These are phyloP conservation scores for Pythium brassicae DNA, from an alignment of 352 stramenopile genomes.

Conservation along the genomic window DNA sequence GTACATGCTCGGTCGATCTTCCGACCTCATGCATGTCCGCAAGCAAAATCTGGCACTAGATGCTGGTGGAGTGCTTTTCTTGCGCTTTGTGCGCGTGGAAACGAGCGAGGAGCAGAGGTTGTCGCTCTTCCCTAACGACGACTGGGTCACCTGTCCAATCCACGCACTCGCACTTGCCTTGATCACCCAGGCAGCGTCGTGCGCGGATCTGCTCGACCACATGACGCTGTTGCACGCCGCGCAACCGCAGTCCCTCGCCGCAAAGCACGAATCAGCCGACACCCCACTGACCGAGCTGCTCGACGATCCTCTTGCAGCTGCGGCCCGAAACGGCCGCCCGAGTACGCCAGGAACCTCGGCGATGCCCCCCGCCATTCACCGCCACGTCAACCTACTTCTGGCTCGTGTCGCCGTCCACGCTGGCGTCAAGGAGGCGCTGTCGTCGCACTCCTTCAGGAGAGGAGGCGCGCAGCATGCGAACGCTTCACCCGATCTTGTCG, in stretches of 20 bases:
- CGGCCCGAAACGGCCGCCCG: too few relatives aligned
- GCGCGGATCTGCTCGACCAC: not conserved
- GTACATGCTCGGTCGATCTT: not conserved
- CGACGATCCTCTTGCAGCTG: too few relatives aligned
- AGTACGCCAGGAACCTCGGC: too few relatives aligned
- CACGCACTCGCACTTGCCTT: not conserved
- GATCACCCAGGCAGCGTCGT: not conserved
- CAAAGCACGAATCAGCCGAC: too few relatives aligned
- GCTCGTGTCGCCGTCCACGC: constrained; percentile 1
- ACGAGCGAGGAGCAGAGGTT: not conserved
- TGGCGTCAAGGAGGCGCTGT: constrained; percentile 9
- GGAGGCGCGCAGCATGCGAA: constrained; percentile 1
- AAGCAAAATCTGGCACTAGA: not conserved
- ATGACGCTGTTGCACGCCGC: too few relatives aligned
- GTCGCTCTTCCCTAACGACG: not conserved
- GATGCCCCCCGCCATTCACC: constrained; percentile 6
- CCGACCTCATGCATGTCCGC: not conserved
- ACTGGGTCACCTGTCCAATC: not conserved
- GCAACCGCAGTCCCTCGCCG: too few relatives aligned
- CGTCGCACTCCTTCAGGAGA: constrained; percentile 21
- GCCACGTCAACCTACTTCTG: constrained; percentile 18
- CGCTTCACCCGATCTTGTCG: not conserved
- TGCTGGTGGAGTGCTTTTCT: not conserved
- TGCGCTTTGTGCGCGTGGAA: not conserved
- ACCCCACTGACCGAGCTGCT: too few relatives aligned